Conservation (phyloP, 78 protist species). For the Speleostelium caveatum region DNA sequence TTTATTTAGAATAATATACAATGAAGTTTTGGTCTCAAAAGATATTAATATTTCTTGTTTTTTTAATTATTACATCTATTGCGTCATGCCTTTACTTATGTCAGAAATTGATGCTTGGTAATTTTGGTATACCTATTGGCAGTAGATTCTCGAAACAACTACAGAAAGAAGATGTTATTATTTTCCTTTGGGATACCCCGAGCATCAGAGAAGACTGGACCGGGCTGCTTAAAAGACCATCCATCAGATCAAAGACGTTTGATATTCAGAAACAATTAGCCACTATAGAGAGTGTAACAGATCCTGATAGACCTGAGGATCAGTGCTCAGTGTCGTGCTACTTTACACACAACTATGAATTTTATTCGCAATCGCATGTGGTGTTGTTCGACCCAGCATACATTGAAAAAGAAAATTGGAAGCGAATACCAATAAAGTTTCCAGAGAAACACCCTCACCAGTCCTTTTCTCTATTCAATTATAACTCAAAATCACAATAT, state of each 20-base stretch:
- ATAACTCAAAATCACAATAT: constrained; percentile 5
- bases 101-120: no score
- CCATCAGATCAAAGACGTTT: not conserved
- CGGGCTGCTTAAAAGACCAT: constrained; percentile 3
- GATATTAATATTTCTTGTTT: no score
- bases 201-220: constrained; percentile 6
- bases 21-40: no score
- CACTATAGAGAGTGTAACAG: not conserved
- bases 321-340: constrained; percentile 30
- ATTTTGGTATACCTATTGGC: no score
- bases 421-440: constrained; percentile 16
- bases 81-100: no score
- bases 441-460: constrained; percentile 54
- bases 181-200: constrained; percentile 39
- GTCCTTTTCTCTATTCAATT: constrained; percentile 14
- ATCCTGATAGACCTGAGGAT: not conserved
- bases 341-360: constrained; percentile 22
- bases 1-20: no score
- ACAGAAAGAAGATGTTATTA: not conserved
- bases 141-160: no score
- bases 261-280: not conserved
- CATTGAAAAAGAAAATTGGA: constrained; percentile 42
- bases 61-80: no score
- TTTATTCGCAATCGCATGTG: not conserved
- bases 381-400: constrained; percentile 47